Percentiles rank a stretch among this genome's conserved stretches.
Conservation (phyloP, 306 rosid genomes). For the Erythrophleum fordii region DNA sequence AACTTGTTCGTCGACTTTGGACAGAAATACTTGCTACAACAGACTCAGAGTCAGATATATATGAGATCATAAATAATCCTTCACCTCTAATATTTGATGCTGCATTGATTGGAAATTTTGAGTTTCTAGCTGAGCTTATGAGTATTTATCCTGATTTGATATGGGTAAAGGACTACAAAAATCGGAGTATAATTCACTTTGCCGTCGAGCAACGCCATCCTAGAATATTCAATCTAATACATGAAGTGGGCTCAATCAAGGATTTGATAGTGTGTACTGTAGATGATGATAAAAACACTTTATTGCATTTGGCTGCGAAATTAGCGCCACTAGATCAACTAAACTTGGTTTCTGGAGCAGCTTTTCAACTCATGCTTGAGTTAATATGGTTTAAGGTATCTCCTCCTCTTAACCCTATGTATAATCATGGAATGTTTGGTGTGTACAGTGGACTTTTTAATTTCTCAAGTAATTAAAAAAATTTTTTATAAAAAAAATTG, state of each 20-base stretch:
- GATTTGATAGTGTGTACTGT: constrained; percentile 20
- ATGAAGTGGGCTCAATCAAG: constrained; percentile 39
- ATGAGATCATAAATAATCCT: not conserved
- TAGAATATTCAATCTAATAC: too few species aligned
- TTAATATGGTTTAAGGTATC: constrained; percentile 50
- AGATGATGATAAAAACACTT: constrained; percentile 35
- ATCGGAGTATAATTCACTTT: too few species aligned
- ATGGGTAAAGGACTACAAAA: too few species aligned
- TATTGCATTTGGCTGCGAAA: constrained; percentile 47
- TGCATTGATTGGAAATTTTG: not conserved
- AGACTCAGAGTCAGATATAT: not conserved
- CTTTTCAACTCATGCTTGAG: constrained; percentile 50
- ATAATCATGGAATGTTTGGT: too few species aligned
- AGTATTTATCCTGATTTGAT: not conserved
- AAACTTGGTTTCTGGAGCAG: constrained; percentile 46
- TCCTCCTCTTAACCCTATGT: not conserved
- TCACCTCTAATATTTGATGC: too few species aligned
- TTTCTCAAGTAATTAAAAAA: too few species aligned
- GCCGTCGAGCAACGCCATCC: too few species aligned
- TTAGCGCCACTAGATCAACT: constrained; percentile 44
- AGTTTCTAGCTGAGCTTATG: not conserved
- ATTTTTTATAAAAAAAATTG: too few species aligned
- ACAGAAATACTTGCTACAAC: not conserved
- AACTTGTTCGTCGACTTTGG: too few species aligned
- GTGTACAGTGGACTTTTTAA: too few species aligned